phyloP scores from a whole-genome alignment of 2,329 filamentous ascomycete species.

The Beauveria rudraprayagi region DNA sequence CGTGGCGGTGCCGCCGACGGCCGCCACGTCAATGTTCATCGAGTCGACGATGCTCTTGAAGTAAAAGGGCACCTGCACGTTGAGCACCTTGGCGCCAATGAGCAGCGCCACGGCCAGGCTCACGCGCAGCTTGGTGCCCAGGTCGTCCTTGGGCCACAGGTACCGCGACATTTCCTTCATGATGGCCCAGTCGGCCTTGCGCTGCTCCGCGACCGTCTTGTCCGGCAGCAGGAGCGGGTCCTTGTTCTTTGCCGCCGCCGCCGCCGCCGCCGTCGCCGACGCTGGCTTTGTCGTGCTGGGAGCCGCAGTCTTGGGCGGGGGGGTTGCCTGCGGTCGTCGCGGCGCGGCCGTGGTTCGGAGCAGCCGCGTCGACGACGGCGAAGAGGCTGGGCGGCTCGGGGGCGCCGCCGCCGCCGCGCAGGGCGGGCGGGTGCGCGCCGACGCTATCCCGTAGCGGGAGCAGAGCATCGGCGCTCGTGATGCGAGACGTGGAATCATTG shows the following conservation, averaged over 20 bases:
- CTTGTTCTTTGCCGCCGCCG: constrained; percentile 15
- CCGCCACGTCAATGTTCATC: constrained; percentile 92
- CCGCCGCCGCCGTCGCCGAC: constrained; percentile 5
- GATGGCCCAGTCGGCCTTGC: constrained; percentile 96
- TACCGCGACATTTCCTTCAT: constrained; percentile 97
- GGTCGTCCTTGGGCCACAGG: constrained; percentile 83
- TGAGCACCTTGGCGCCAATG: constrained; percentile 86
- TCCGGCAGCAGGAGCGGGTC: constrained; percentile 27
- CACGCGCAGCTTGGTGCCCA: constrained; percentile 69
- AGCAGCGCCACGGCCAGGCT: constrained; percentile 75
- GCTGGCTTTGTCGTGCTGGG: constrained; percentile 13
- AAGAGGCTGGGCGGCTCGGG: constrained; percentile 19
- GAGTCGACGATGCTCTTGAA: constrained; percentile 97
- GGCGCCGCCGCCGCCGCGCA: constrained; percentile 21
- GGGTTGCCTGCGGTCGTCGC: constrained; percentile 21
- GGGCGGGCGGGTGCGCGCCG: constrained; percentile 19
- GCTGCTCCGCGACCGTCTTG: constrained; percentile 70
- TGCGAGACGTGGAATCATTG: constrained; percentile 30
- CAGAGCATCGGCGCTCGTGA: constrained; percentile 25
- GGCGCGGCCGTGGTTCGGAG: constrained; percentile 26
- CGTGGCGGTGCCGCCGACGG: constrained; percentile 77
- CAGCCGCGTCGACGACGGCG: constrained; percentile 21
- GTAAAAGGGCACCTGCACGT: constrained; percentile 97
- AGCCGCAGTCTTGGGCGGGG: constrained; percentile 10
- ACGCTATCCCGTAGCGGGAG: constrained; percentile 22